phyloP scores from a whole-genome alignment of 345 rosid species.

The Turnera subulata region DNA sequence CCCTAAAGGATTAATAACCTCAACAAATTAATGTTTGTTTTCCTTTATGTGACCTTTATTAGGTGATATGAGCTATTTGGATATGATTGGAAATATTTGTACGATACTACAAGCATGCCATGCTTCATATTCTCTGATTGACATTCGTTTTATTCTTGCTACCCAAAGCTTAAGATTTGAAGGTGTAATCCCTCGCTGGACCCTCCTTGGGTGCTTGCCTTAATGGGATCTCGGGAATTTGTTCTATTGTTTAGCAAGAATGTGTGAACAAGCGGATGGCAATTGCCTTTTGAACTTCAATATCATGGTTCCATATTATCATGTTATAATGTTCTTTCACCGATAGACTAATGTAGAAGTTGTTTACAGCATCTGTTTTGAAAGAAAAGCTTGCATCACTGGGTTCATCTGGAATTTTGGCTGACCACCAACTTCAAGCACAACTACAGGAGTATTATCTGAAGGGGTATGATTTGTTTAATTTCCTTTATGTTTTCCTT shows the following conservation, averaged over 20 bases:
- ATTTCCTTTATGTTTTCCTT: background rate
- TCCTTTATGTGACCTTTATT: too few relatives aligned
- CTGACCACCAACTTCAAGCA: constrained; percentile 98
- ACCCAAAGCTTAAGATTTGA: too few relatives aligned
- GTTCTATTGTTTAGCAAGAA: background rate
- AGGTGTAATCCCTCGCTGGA: too few relatives aligned
- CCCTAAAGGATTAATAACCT: too few relatives aligned
- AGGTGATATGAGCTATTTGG: too few relatives aligned
- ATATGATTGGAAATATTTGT: too few relatives aligned
- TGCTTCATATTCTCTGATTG: too few relatives aligned
- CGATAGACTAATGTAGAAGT: constrained; percentile 3
- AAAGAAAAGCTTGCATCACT: constrained; percentile 87
- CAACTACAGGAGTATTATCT: constrained; percentile 79
- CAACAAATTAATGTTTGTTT: too few relatives aligned
- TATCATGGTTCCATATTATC: constrained; percentile 1
- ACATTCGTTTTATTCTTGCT: too few relatives aligned
- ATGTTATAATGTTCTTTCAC: background rate
- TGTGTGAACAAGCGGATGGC: constrained; percentile 6
- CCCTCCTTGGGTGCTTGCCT: too few relatives aligned
- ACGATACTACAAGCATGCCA: too few relatives aligned
- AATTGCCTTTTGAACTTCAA: constrained; percentile 4
- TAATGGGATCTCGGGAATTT: too few relatives aligned
- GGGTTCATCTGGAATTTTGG: constrained; percentile 97
- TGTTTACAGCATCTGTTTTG: constrained; percentile 78
- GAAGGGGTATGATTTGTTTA: constrained; percentile 64